Base-by-base conservation (phyloP, 2,329 filamentous ascomycete species). In the Cladosporium cucumerinum region DNA sequence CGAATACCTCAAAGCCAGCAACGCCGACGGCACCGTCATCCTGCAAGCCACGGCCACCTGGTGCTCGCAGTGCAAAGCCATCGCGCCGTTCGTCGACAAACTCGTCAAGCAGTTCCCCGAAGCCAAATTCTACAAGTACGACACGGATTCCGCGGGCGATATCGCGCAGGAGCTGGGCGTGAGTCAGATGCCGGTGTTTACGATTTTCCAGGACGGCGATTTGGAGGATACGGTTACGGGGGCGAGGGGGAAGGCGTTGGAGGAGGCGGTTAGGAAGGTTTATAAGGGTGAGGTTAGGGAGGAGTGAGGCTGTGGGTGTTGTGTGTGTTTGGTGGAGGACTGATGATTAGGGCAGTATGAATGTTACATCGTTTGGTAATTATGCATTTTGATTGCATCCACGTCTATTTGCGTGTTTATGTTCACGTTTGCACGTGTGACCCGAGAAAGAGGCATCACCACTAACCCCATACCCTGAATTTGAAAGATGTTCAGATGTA, bases 141-240 rank as follows among this genome's bases (percentile, higher is more conserved):
- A 75, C 26, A 69, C 60, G n/a, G 72, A 70, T 14, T 58, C 57
- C 34, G 67, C 39, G 21, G 48, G 34, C 58, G 73, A 74, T 34
- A 74, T 75, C 54, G 66, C 70, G 10, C 74, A 75, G 55, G 74
- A 75, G 60, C 67, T 75, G 21, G 71, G 71, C 23, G 73, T 69
- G 12, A 71, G 68, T 32, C 66, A 69, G 34, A 73, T 75, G 74
- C 74, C 74, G 26, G 72, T 72, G 11, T 75, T 75, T 65, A 66
- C 72, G 61, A 66, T 74, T n/a, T 75, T 75, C 69, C 72, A 72
- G 55, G 71, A 75, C 62, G 74, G 74, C 6, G 73, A 75, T 57
- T 28, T 75, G 48, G 65, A 66, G 54, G 72, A 69, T 16, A 68
- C 68, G 25, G 67, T 75, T 2, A 75, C 71, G 11, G 73, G 74